phyloP scores from a whole-genome alignment of 2,329 filamentous ascomycete genomes.

The Madurella mycetomatis region DNA sequence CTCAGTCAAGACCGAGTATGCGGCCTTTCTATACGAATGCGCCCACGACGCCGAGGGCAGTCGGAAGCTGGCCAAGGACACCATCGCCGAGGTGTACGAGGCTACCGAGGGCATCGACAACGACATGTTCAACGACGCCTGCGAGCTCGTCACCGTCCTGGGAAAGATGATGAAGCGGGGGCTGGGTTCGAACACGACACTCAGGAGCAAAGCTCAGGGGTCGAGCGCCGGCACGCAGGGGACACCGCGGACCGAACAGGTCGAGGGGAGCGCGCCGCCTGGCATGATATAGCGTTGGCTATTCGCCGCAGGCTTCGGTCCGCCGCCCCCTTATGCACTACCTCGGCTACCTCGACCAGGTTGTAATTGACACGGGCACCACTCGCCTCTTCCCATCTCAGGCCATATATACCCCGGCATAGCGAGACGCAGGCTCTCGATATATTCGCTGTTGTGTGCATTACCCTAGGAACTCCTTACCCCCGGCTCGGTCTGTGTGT shows the following conservation, averaged over 20 bases:
- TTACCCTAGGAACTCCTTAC: no score
- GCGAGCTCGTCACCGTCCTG: constrained; percentile 78
- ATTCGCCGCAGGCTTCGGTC: background rate
- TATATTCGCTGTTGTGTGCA: no score
- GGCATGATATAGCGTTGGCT: constrained; percentile 23
- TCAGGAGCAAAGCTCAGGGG: constrained; percentile 31
- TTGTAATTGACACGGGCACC: background rate
- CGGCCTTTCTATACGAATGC: constrained; percentile 91
- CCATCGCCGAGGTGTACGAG: constrained; percentile 87
- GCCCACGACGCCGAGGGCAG: constrained; percentile 75
- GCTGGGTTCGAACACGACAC: constrained; percentile 37
- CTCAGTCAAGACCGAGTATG: constrained; percentile 86
- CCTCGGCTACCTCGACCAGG: no score
- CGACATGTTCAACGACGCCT: constrained; percentile 89
- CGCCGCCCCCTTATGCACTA: no score
- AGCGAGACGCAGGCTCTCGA: background rate
- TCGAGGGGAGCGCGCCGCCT: constrained; percentile 14
- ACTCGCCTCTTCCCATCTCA: background rate
- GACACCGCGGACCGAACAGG: constrained; percentile 20
- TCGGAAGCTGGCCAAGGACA: constrained; percentile 70
- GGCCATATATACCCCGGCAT: background rate
- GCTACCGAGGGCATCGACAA: constrained; percentile 91
- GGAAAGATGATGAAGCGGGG: constrained; percentile 86
- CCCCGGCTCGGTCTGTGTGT: background rate
- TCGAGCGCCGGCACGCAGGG: constrained; percentile 29